phyloP scores from a whole-genome alignment of 2,329 filamentous ascomycete species.

The Daldinia sp. region DNA sequence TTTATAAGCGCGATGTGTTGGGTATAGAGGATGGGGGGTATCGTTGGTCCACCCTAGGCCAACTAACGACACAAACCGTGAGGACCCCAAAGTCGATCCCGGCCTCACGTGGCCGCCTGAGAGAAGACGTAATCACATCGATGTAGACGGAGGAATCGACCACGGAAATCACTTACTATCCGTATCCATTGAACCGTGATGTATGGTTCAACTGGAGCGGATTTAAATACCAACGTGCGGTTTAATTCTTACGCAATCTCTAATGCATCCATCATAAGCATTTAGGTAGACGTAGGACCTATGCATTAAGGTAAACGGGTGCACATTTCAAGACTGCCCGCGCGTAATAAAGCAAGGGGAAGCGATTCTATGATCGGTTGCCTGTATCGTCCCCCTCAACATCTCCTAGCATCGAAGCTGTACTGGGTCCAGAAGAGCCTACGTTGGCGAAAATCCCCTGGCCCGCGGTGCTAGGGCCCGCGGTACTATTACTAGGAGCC shows the following conservation, averaged over 20 bases:
- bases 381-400: slow-evolving; percentile 28
- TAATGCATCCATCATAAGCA: background rate
- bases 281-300: background rate
- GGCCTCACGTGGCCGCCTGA: background rate
- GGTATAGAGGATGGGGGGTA: too few species aligned
- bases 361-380: slow-evolving; percentile 13
- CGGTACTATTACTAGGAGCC: background rate
- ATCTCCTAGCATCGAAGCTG: slow-evolving; percentile 42
- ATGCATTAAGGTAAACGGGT: background rate
- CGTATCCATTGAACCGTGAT: background rate
- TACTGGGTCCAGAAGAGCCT: slow-evolving; percentile 40
- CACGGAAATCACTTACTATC: background rate
- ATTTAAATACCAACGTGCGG: background rate
- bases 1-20: background rate
- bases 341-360: background rate
- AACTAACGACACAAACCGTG: too few species aligned
- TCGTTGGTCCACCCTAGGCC: too few species aligned
- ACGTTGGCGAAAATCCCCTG: slow-evolving; percentile 35
- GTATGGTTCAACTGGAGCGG: background rate
- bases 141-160: background rate
- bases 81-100: background rate
- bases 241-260: slow-evolving; percentile 2
- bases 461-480: slow-evolving; percentile 42
- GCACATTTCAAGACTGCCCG: background rate
- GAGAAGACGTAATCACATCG: background rate